These are phyloP conservation scores for Trametes cingulata DNA, from an alignment of 768 basidiomycete genomes.

Conservation along the genomic window DNA sequence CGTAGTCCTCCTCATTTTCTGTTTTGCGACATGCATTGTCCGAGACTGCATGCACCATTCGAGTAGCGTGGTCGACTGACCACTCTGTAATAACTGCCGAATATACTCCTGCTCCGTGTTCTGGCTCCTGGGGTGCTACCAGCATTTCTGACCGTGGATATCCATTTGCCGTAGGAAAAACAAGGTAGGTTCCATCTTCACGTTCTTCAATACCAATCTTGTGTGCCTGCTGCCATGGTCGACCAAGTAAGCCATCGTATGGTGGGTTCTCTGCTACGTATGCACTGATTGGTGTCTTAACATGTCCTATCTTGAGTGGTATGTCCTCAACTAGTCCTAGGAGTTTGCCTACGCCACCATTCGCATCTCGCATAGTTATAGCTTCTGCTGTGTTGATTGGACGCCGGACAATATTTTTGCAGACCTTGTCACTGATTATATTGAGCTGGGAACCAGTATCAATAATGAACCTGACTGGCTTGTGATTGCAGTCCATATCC, in stretches of 20 bases:
- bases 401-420: neutral
- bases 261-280: no score
- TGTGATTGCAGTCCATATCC: no score
- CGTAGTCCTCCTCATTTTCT: no score
- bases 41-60: no score
- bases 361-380: conserved; percentile 15
- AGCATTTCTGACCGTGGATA: conserved; percentile 20
- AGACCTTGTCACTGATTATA: neutral
- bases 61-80: no score
- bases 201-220: conserved; percentile 30
- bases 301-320: no score
- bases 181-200: conserved; percentile 31
- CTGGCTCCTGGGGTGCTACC: no score
- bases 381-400: neutral
- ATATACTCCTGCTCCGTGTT: no score
- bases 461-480: conserved; percentile 1
- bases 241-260: no score
- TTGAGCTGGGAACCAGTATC: conserved; percentile 22
- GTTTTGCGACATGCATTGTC: no score
- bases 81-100: no score
- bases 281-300: no score
- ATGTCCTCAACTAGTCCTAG: conserved; percentile 6
- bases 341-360: conserved; percentile 6
- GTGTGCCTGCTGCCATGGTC: conserved; percentile 31
- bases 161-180: conserved; percentile 24